A percentile compares a stretch with the other conserved stretches of the same genome.
Evolutionary conservation across 2,329 filamentous ascomycete species (phyloP).

Genomic region (Aschersonia sp.): DNA sequence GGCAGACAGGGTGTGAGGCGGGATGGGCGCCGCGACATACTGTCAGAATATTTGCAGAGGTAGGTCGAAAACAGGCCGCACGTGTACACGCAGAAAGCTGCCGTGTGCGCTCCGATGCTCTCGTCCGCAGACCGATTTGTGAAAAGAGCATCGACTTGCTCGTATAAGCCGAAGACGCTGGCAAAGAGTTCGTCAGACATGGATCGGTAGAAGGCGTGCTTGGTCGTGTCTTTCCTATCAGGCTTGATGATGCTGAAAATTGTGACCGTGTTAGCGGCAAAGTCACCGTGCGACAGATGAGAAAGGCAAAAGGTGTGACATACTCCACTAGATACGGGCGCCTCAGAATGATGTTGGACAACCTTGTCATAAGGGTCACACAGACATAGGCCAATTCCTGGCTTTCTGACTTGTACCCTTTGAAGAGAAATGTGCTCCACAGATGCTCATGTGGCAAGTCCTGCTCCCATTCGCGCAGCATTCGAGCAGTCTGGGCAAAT

Average conservation of each 20-base stretch:
- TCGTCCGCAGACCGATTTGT: slow-evolving; percentile 28
- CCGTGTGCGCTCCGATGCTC: slow-evolving; percentile 37
- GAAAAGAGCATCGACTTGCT: slow-evolving; percentile 37
- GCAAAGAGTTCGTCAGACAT: slow-evolving; percentile 33
- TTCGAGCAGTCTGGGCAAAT: slow-evolving; percentile 27
- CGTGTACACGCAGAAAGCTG: slow-evolving; percentile 40
- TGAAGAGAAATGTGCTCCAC: slow-evolving; percentile 28
- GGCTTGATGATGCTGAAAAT: slow-evolving; percentile 26
- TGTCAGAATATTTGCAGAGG: slow-evolving; percentile 33
- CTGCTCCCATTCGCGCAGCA: slow-evolving; percentile 32
- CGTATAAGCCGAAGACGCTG: slow-evolving; percentile 31
- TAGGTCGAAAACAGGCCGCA: slow-evolving; percentile 38
- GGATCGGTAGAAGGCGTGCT: slow-evolving; percentile 24
- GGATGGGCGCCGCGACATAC: slow-evolving; percentile 13
- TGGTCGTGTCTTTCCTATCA: slow-evolving; percentile 20
- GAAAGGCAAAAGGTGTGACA: slow-evolving; percentile 7
- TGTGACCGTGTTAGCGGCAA: not conserved
- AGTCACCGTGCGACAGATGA: not conserved
- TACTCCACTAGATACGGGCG: slow-evolving; percentile 39
- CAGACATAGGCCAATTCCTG: slow-evolving; percentile 39
- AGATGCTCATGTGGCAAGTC: slow-evolving; percentile 30
- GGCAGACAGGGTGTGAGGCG: not conserved
- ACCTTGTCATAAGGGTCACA: slow-evolving; percentile 37
- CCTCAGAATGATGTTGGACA: slow-evolving; percentile 42
- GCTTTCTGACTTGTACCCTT: slow-evolving; percentile 29